phyloP scores from a whole-genome alignment of 1,284 basidiomycete species.

The Microbotryum lychnidis-dioicae region DNA sequence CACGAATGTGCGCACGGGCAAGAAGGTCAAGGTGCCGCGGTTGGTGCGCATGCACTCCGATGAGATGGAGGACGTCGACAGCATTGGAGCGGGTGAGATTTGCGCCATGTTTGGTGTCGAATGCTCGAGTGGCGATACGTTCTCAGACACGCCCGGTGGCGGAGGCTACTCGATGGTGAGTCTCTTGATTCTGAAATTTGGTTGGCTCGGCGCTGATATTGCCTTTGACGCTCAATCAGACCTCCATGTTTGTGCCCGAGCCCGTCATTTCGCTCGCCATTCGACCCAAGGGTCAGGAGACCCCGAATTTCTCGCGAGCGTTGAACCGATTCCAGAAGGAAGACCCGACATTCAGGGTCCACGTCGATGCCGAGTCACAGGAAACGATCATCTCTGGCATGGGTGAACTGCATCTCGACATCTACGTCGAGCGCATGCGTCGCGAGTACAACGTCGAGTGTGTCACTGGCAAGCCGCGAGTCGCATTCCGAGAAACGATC shows the following conservation, averaged over 20 bases:
- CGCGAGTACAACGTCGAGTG: constrained; percentile 95
- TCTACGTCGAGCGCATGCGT: constrained; percentile 98
- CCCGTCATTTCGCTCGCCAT: constrained; percentile 95
- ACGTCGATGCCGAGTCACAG: constrained; percentile 86
- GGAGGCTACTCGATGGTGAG: constrained; percentile 79
- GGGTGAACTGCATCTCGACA: constrained; percentile 98
- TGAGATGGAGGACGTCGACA: constrained; percentile 98
- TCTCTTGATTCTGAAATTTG: background rate
- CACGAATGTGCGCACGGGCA: constrained; percentile 89
- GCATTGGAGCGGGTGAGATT: constrained; percentile 96
- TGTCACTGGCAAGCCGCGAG: constrained; percentile 88
- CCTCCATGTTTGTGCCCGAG: constrained; percentile 97
- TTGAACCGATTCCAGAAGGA: constrained; percentile 98
- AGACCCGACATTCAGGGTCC: constrained; percentile 97
- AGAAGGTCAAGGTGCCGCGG: constrained; percentile 96
- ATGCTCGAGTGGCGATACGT: constrained; percentile 96
- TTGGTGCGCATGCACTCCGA: constrained; percentile 97
- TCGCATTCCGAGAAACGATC: constrained; percentile 94
- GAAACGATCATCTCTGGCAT: constrained; percentile 99
- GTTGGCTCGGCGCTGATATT: background rate
- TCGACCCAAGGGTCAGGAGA: constrained; percentile 83
- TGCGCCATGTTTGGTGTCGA: constrained; percentile 99
- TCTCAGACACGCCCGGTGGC: constrained; percentile 69
- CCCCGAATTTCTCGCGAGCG: constrained; percentile 91
- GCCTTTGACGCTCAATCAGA: constrained; percentile 47